Base-by-base conservation (phyloP, 2,329 filamentous ascomycete genomes). In the Xylariales sp. region DNA sequence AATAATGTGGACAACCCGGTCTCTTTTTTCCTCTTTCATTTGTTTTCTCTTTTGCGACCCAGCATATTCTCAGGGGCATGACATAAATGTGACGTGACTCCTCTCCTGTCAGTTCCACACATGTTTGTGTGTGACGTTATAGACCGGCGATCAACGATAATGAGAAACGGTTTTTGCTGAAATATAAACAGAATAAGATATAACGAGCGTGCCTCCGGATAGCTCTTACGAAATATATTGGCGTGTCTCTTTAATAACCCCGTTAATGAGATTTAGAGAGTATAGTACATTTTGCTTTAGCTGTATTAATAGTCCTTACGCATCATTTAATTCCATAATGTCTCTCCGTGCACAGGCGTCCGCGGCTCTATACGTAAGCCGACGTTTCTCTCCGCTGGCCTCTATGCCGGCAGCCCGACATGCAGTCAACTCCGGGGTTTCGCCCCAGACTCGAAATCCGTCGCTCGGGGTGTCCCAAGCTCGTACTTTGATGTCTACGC, bases 21-120 rank as follows among this genome's bases (percentile, higher is more conserved):
- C 32, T 23, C 18, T 30, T 36, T 32, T 30, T 53, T 53, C 4
- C 5, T 16, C 9, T 2, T 34, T 12, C 4, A 41, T 14, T 30
- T n/a, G 28, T 49, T 41, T 49, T 23, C 28, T 41, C 6, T 4
- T 16, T 50, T 1, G 5, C 9, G 36, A 8, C n/a, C n/a, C 18
- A 16, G 14, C 3, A 6, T 23, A 34, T 52, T 45, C 4, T 32
- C 14, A 30, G 18, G 48, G 36, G 3, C 28, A 62, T 62, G 49
- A 54, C 59, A 62, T 62, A 62, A 28, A 53, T 5, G 41, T 53
- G 49, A 61, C 58, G 49, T 3, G 18, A 16, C 28, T 6, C 36
- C 36, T 39, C 36, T 45, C 14, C 10, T 14, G 3, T 39, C 4
- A 43, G 58, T 36, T 46, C 58, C 23, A 32, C 23, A 36, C 23